Evolutionary conservation across 148 eudicot species (phyloP).

Genomic region (Arctostaphylos glauca): DNA sequence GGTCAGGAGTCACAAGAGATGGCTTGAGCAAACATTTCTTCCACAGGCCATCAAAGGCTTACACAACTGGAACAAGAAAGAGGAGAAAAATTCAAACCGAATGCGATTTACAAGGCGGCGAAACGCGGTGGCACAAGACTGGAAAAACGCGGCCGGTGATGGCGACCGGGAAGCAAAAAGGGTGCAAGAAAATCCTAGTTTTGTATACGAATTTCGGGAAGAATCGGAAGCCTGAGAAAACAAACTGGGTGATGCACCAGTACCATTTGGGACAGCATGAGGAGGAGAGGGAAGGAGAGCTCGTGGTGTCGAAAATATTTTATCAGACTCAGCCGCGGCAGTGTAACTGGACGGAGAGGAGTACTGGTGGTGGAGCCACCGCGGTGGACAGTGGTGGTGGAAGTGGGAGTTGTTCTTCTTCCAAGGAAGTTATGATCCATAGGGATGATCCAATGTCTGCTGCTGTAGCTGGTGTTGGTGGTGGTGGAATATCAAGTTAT

Average conservation of each 20-base stretch:
- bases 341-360: slow-evolving; percentile 58
- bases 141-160: slow-evolving; percentile 93
- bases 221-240: slow-evolving; percentile 87
- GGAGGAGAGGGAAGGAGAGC: slow-evolving; percentile 91
- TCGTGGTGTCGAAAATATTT: slow-evolving; percentile 93
- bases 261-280: slow-evolving; percentile 89
- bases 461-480: slow-evolving; percentile 29
- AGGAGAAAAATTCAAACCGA: slow-evolving; percentile 91
- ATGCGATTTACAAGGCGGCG: slow-evolving; percentile 91
- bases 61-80: slow-evolving; percentile 95
- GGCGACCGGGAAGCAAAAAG: slow-evolving; percentile 83
- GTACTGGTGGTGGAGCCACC: slow-evolving; percentile 22
- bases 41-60: slow-evolving; percentile 97
- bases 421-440: slow-evolving; percentile 47
- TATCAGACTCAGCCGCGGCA: slow-evolving; percentile 95
- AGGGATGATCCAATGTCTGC: slow-evolving; percentile 44
- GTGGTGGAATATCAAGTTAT: slow-evolving; percentile 40
- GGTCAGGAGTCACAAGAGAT: slow-evolving; percentile 77
- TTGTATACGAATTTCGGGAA: slow-evolving; percentile 89
- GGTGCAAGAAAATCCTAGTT: slow-evolving; percentile 92
- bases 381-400: slow-evolving; percentile 42
- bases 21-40: slow-evolving; percentile 96
- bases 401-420: slow-evolving; percentile 50
- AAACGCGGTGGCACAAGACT: slow-evolving; percentile 96
- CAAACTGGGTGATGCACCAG: slow-evolving; percentile 99